Base-by-base conservation (phyloP, 2,329 filamentous ascomycete species). In the Penicillium olsonii region DNA sequence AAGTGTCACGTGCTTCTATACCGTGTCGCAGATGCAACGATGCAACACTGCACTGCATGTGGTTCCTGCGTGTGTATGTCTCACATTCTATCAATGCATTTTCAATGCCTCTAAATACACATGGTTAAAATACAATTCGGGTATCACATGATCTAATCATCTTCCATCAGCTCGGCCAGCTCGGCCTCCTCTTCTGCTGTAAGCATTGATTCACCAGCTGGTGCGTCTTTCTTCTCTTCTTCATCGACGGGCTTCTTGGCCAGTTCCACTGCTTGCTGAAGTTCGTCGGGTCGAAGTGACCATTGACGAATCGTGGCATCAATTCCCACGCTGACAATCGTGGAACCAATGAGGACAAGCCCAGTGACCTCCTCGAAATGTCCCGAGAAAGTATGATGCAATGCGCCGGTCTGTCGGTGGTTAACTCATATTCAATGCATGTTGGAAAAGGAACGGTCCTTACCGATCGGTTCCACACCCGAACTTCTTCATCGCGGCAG, bases 351-450 rank as follows among this genome's bases (percentile, higher is more conserved):
- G 42, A 95, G 67, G 2, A 87, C 77, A 37, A 97, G 72, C 29
- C 87, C 90, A 1, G 90, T 96, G 12, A 99, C 87, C 70, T 97
- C 94, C 65, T 99, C 91, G 65, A 84, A 97, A 73, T 99, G 94
- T 0, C 94, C 94, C 31, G 83, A 80, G 53, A 92, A 85, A 7
- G 81, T 81, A 68, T 88, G 88, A 64, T 87, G 81, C 26, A 95
- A 75, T 66, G 87, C 84, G 4, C 89, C 90, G 8, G 84, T 86
- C 53, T 84, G 66, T 37, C 39, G 26, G 33, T 29, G 5, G 48
- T 81, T 74, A 65, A 60, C 12, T 48, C 27, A 31, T 12, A 17
- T 27, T 31, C 31, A 26, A 14, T 9, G 15, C 11, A 8, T 40
- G 1, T 4, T 18, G 0, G 6, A 7, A 14, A 27, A 9, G 3